Conservation (phyloP, 768 basidiomycete species). For the Lyophyllum atratum region DNA sequence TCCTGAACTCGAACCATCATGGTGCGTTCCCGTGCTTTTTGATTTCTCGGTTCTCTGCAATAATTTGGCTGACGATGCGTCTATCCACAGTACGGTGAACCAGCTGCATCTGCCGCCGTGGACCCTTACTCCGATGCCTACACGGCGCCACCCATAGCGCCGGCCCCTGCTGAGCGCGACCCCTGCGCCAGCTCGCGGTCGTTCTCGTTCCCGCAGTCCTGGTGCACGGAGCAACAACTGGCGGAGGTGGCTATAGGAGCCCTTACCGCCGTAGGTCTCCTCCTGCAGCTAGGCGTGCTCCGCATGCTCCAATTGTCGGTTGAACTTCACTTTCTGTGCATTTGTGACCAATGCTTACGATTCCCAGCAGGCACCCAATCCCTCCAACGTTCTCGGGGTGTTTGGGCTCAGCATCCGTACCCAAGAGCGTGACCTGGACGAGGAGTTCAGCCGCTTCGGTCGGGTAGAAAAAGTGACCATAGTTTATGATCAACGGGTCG, state of each 20-base stretch:
- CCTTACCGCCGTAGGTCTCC: conserved; percentile 64
- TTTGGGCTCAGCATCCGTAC: conserved; percentile 98
- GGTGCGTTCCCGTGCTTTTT: conserved; percentile 46
- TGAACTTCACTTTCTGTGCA: conserved; percentile 14
- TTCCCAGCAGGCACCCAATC: conserved; percentile 77
- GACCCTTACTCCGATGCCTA: conserved; percentile 87
- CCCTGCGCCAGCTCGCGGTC: conserved; percentile 56
- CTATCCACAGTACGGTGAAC: conserved; percentile 62
- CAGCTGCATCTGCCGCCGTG: conserved; percentile 51
- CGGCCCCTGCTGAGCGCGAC: conserved; percentile 58
- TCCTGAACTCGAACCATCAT: conserved; percentile 65
- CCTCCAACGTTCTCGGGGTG: conserved; percentile 90
- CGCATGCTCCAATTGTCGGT: conserved; percentile 77
- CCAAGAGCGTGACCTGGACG: conserved; percentile 89
- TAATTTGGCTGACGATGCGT: conserved; percentile 7
- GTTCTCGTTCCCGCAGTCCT: conserved; percentile 77
- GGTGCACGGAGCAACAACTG: conserved; percentile 47
- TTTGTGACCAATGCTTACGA: conserved; percentile 32
- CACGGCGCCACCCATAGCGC: conserved; percentile 59
- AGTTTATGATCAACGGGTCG: conserved; percentile 93
- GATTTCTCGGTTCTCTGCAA: conserved; percentile 10
- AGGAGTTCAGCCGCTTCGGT: conserved; percentile 89
- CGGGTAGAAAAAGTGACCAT: conserved; percentile 94
- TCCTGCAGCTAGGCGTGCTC: conserved; percentile 59
- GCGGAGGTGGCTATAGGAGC: conserved; percentile 54